Base-by-base conservation (phyloP, 2,329 filamentous ascomycete genomes). In the Fusarium illudens region DNA sequence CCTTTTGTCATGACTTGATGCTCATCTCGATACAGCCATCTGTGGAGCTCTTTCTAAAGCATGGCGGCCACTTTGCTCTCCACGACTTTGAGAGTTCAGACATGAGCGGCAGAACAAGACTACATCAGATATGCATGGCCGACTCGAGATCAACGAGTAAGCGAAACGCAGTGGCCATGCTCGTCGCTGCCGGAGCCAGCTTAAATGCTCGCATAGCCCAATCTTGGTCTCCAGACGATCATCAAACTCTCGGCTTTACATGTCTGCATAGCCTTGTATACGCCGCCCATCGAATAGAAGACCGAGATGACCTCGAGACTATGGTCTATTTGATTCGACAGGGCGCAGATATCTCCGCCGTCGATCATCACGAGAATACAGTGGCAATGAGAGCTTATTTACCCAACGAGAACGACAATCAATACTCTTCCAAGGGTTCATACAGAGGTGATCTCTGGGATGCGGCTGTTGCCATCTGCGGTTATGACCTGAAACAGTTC, bases 401-500 rank as follows among this genome's bases (percentile, higher is more conserved):
- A 1, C 39, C 60, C 0, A 62, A 62, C 4, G 39, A 56, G n/a
- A 39, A 34, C 11, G 49, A 62, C 25, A 62, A 56, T 2, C 49
- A 55, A 3, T 55, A 62, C 10, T 61, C 60, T 2, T 55, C 57
- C 4, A 62, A 42, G 6, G 62, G 61, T 3, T 52, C 50, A 13
- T 68, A 63, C n/a, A 39, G 52, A 12, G 67, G 67, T 1, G 65
- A 69, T 15, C 52, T 69, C 3, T 69, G 62, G 67, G 67, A 69
- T 19, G 62, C 59, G 4, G 50, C 59, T 12, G 46, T 68, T 1
- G 33, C 32, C 0, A 56, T 37, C 10, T 66, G 65, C 5, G 65
- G 62, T 0, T 51, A 68, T 8, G 50, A 61, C 9, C 22, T 69
- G 0, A 2, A 4, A 0, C 1, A 17, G 8, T 53, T 57, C 13